Base-by-base conservation (phyloP, 768 basidiomycete genomes). In the Brasilioporus rufonigricans region DNA sequence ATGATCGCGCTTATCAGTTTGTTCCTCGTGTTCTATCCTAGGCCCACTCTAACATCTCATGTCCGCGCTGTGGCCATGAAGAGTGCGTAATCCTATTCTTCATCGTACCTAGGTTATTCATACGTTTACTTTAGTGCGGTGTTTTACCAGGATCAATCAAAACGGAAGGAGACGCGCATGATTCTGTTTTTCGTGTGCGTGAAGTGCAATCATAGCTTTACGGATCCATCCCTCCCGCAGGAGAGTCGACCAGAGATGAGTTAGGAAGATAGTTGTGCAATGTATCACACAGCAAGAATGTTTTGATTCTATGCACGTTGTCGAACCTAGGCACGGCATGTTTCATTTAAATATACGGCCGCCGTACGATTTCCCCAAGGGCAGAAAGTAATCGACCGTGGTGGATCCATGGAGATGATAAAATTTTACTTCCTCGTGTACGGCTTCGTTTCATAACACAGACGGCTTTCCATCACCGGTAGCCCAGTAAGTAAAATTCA, bases 131-230 rank as follows among this genome's bases (percentile, higher is more conserved):
- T n/a, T 65, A 98, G 95, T 66, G 84, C 92, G 48, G 95, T 98
- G 5, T 84, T 91, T 67, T 98, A 89, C 71, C 96, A 98, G 71
- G 96, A 98, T 72, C 96, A 98, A 70, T 97, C 93, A 18, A 95
- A 96, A 69, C 87, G 96, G 52, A 93, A 92, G 64, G 93, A 96
- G 68, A 98, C 96, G 1, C 82, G 90, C 2, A 96, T 96, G 93
- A 91, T 91, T 47, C 79, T 93, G 2, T 95, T 94, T 76, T 95
- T 85, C 67, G 91, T 93, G 44, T 95, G 92, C 68, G 82, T 84
- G 21, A 88, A 88, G 62, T 93, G 91, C 69, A 86, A 87, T 60
- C 76, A 88, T 60, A 83, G 77, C 63, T 93, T 87, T 66, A 79
- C 78, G 49, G 91, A 93, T 70, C 86, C 90, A 21, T 78, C 76